Conservation (phyloP, 306 rosid genomes). For the Fragaria iinumae region DNA sequence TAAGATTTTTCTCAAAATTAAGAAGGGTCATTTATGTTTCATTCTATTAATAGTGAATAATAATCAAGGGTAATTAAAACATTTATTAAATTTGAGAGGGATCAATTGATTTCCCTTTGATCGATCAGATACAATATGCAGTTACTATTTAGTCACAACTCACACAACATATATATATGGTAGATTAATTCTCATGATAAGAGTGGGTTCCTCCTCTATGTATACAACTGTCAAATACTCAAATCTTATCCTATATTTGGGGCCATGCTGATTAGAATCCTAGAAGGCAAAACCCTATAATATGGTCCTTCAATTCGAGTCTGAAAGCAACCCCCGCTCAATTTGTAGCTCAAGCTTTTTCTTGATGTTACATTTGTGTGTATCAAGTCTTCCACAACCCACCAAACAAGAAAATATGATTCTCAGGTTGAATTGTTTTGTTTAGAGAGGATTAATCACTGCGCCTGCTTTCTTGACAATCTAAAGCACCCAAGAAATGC, state of each 20-base stretch:
- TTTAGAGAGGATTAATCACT: not conserved
- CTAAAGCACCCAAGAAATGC: not conserved
- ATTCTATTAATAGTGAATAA: too few species aligned
- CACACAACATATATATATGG: too few species aligned
- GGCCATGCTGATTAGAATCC: conserved; percentile 37
- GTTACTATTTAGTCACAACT: too few species aligned
- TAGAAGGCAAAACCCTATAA: conserved; percentile 14
- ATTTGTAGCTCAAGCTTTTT: conserved; percentile 22
- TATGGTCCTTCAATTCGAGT: conserved; percentile 26
- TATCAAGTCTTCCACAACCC: not conserved
- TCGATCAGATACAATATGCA: too few species aligned
- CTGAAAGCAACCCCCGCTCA: conserved; percentile 32
- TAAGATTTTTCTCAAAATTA: too few species aligned
- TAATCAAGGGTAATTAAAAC: too few species aligned
- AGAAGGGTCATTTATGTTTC: too few species aligned
- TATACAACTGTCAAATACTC: conserved; percentile 1
- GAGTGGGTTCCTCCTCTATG: not conserved
- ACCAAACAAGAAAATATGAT: conserved; percentile 28
- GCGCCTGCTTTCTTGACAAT: conserved; percentile 9
- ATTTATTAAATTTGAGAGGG: too few species aligned
- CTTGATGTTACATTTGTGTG: conserved; percentile 1
- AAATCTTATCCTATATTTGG: conserved; percentile 32
- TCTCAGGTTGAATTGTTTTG: not conserved
- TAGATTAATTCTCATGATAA: not conserved
- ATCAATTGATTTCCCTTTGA: too few species aligned